A percentile compares a stretch with the other conserved stretches of the same genome.
These are phyloP conservation scores for Madurella fahalii DNA, from an alignment of 2,329 filamentous ascomycete species.

Conservation along the genomic window DNA sequence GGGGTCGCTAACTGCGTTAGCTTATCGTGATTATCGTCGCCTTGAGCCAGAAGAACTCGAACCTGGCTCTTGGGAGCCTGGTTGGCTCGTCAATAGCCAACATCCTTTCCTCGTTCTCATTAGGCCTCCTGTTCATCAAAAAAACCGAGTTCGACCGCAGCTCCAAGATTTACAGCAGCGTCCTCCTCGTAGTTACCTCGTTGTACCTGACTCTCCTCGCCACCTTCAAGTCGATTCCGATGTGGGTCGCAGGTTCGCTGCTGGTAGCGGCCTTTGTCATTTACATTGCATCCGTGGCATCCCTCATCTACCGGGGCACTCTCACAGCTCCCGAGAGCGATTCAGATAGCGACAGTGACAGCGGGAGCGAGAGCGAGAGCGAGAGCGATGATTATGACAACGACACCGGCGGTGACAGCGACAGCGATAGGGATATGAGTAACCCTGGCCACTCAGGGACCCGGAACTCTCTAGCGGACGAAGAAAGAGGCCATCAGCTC, in stretches of 20 bases:
- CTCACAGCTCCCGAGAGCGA: constrained; percentile 39
- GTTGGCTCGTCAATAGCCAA: constrained; percentile 50
- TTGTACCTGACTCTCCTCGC: constrained; percentile 33
- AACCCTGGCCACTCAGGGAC: too few species aligned
- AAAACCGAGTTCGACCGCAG: constrained; percentile 40
- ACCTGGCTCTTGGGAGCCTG: constrained; percentile 48
- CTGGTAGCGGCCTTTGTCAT: constrained; percentile 41
- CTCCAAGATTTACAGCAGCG: constrained; percentile 42
- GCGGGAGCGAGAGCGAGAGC: constrained; percentile 13
- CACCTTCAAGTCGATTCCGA: constrained; percentile 31
- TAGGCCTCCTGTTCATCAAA: constrained; percentile 43
- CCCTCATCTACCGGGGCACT: constrained; percentile 42
- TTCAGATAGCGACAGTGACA: constrained; percentile 34
- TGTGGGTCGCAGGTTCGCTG: constrained; percentile 34
- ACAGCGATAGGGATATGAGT: neutral
- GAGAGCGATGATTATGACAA: constrained; percentile 9
- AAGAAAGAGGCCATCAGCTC: too few species aligned
- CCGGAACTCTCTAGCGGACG: too few species aligned
- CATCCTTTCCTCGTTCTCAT: constrained; percentile 49
- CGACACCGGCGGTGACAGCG: constrained; percentile 10
- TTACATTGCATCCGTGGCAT: constrained; percentile 43
- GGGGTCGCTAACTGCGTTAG: constrained; percentile 23
- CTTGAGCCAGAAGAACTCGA: constrained; percentile 39
- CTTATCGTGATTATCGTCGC: constrained; percentile 47
- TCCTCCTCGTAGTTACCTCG: constrained; percentile 40